Percentiles rank a stretch among this genome's conserved stretches.
phyloP scores from a whole-genome alignment of 345 rosid genomes.

The Melaleuca quinquenervia region DNA sequence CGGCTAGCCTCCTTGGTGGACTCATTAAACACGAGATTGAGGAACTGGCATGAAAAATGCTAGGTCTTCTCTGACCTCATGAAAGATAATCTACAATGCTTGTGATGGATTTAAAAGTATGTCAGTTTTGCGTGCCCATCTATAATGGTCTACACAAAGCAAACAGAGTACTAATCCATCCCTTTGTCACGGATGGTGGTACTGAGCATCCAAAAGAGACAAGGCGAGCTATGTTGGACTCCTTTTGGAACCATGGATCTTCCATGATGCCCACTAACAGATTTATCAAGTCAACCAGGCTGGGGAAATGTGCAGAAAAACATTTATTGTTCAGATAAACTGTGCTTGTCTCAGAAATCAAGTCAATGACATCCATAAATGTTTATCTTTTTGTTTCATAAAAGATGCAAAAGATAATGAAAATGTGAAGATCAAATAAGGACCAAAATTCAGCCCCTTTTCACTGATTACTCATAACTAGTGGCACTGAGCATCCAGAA shows the following conservation, averaged over 20 bases:
- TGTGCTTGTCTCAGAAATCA: background rate
- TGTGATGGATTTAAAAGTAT: background rate
- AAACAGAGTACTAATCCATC: background rate
- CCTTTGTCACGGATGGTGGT: background rate
- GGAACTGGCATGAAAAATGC: background rate
- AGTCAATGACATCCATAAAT: background rate
- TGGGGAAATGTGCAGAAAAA: background rate
- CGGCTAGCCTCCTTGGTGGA: background rate
- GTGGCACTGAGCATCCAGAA: background rate
- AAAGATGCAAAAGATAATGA: background rate
- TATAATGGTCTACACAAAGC: background rate
- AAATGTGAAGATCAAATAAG: background rate
- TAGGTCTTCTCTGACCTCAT: background rate
- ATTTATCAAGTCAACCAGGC: background rate
- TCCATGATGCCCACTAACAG: background rate
- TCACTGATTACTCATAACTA: background rate
- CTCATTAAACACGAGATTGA: background rate
- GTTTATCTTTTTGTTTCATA: background rate
- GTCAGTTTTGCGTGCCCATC: background rate
- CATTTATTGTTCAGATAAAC: background rate
- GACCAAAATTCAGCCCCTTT: background rate
- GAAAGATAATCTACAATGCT: background rate
- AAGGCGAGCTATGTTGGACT: background rate
- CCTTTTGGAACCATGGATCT: background rate
- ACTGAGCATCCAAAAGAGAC: background rate